Conservation (phyloP, 2,329 filamentous ascomycete genomes). For the Harringtonia lauricola region DNA sequence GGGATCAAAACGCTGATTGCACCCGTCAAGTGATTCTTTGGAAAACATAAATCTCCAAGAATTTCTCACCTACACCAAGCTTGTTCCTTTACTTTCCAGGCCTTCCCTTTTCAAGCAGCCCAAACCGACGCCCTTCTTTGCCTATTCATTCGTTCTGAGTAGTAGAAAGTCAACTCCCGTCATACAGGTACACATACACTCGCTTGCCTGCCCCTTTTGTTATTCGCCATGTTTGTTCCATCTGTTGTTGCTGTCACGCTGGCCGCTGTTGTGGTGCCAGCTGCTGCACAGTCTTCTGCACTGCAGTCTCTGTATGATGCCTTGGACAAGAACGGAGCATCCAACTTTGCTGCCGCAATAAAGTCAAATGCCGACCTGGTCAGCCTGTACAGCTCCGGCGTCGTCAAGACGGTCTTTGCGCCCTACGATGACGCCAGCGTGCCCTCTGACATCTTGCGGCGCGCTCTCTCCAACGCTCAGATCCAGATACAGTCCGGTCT, state of each 20-base stretch:
- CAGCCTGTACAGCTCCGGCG: conserved; percentile 10
- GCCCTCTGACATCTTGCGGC: not conserved
- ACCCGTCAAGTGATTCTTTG: too few species aligned
- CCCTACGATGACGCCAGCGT: conserved; percentile 9
- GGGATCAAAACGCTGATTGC: too few species aligned
- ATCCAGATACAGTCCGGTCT: not conserved
- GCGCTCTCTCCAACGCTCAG: not conserved
- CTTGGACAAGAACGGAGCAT: conserved; percentile 12
- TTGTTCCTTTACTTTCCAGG: too few species aligned
- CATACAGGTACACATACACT: too few species aligned
- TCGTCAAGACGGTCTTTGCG: conserved; percentile 15
- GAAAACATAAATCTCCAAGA: too few species aligned
- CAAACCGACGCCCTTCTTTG: too few species aligned
- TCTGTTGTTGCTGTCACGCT: not conserved
- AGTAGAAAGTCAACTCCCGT: too few species aligned
- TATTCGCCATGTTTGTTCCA: not conserved
- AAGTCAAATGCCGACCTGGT: conserved; percentile 8
- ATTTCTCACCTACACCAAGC: too few species aligned
- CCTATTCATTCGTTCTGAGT: too few species aligned
- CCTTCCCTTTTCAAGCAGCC: too few species aligned
- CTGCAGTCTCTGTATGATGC: conserved; percentile 10
- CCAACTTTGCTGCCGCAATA: conserved; percentile 14
- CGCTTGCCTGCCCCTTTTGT: too few species aligned
- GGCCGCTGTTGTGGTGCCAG: not conserved
- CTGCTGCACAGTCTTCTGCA: not conserved